phyloP scores from a whole-genome alignment of 139 green algal species.

The Nannochloris sp. region DNA sequence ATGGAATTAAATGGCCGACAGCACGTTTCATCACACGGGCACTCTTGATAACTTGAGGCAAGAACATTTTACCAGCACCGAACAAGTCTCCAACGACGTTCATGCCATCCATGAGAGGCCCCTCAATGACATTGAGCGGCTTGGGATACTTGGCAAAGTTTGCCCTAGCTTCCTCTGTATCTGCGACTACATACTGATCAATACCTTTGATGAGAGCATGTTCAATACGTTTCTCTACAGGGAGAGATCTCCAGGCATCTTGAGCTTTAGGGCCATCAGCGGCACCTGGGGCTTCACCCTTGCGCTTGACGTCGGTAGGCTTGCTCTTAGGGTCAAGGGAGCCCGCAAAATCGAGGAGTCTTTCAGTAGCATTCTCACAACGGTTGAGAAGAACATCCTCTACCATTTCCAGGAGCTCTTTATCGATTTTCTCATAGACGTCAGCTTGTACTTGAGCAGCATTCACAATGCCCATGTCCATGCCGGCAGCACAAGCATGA shows the following conservation, averaged over 20 bases:
- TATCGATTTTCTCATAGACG: slow-evolving; percentile 95
- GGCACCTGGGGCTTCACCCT: slow-evolving; percentile 31
- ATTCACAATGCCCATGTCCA: slow-evolving; percentile 99
- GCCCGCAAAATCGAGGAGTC: slow-evolving; percentile 87
- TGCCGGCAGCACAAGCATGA: slow-evolving; percentile 88
- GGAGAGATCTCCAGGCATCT: slow-evolving; percentile 70
- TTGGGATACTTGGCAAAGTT: slow-evolving; percentile 57
- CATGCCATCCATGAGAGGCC: slow-evolving; percentile 98
- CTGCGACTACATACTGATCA: slow-evolving; percentile 84
- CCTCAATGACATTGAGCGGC: slow-evolving; percentile 94
- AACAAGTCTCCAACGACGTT: slow-evolving; percentile 98
- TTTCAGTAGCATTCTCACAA: slow-evolving; percentile 94
- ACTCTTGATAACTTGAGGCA: slow-evolving; percentile 99
- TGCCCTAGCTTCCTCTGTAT: slow-evolving; percentile 87
- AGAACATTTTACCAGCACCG: slow-evolving; percentile 97
- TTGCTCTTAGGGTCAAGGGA: slow-evolving; percentile 90
- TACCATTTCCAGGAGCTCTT: slow-evolving; percentile 92
- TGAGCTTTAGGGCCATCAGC: neutral
- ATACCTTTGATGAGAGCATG: slow-evolving; percentile 96
- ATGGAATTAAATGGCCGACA: slow-evolving; percentile 94
- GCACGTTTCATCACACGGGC: slow-evolving; percentile 98
- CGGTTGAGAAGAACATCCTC: slow-evolving; percentile 98
- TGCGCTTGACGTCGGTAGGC: slow-evolving; percentile 69
- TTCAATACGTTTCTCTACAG: slow-evolving; percentile 81
- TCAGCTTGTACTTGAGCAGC: slow-evolving; percentile 84